Evolutionary conservation across 2,329 filamentous ascomycete genomes (phyloP), one percentile per base, ranked within the genome.

Genomic region (Catunica adiposa): DNA sequence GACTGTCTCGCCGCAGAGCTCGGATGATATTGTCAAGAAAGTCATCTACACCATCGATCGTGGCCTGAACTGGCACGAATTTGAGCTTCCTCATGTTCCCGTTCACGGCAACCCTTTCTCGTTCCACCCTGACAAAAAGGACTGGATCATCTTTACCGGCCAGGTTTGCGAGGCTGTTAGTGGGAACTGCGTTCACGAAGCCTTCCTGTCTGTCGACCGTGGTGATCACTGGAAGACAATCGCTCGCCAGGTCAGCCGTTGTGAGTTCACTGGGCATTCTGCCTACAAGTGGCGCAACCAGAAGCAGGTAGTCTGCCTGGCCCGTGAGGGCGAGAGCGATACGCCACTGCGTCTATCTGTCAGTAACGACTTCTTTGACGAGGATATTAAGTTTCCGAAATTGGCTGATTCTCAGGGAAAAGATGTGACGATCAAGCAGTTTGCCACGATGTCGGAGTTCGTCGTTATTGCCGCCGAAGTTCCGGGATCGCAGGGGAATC

Each of bases 381-480:
- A 82, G 54, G 75, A 80, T 60, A 53, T 62, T 8, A 51, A 40
- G 22, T 58, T 58, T 42, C 60, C 60, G 3, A 71, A 72, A 14
- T 71, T 79, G 22, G 75, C 80, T 58, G 81, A 84, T 65, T 74
- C 78, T 23, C 77, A 89, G 58, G 65, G 64, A 29, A 63, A 66
- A 1, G 77, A 89, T 58, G 65, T 64, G 23, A 63, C 66, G 1
- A 84, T 95, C 44, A 80, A 84, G 62, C 83, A 84, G 62, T 97
- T 94, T 68, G 90, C 89, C 1, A 94, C 85, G 3, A 97, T 96
- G 90, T 83, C 85, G 40, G 92, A 98, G 66, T 98, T 95, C 67
- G 92, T 98, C 63, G 80, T 98, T 40, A 84, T 95, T 52, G 89
- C 89, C 1, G 82, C 83, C 4, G 54, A 56, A 23, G 50, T 54